Evolutionary conservation across 139 green algal genomes (phyloP), one percentile per base, ranked within the genome.

Genomic region (Chlorella sorokiniana): DNA sequence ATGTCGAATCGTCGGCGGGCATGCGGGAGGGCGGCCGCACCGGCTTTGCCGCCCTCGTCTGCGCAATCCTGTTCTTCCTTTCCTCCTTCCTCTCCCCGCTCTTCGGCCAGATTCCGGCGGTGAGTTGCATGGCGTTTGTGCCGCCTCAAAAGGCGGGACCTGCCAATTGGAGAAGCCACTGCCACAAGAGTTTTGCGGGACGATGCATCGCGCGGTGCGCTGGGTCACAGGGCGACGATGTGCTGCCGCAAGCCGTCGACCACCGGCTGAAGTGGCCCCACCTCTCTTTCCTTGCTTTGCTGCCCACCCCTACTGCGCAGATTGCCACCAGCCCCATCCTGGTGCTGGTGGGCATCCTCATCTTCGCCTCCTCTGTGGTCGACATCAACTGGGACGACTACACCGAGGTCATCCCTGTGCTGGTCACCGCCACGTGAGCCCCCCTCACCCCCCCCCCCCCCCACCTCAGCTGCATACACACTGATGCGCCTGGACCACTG

Each of bases 301-400:
- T 85, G 25, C 45, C 18, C 38, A 81, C 81, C 1, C 38, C 85
- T 33, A 85, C 88, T 65, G 63, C 40, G 52, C 69, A 68, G 70
- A 89, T 92, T n/a, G 88, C 88, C 33, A 92, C 88, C 3, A 81
- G 78, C 0, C 88, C 88, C 42, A 87, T 92, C 62, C 41, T 92
- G 23, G 72, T 88, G 29, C 70, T 90, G 33, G 85, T 92, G 40
- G 88, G 88, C 1, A 82, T 88, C 0, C 64, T 91, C n/a, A 92
- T 92, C 72, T 88, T 92, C 69, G 88, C 89, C 79, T 77, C 82
- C 22, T 31, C 79, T 25, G 62, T 84, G 31, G 5, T 6, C 10
- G 79, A 84, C 35, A 51, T 70, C 35, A 41, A 83, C 22, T 83
- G 65, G 65, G 63, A 83, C 6, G 77, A 83, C 48, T 73, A 61